These are phyloP conservation scores for Cadophora sp. DNA, from an alignment of 2,329 filamentous ascomycete genomes.

Conservation along the genomic window DNA sequence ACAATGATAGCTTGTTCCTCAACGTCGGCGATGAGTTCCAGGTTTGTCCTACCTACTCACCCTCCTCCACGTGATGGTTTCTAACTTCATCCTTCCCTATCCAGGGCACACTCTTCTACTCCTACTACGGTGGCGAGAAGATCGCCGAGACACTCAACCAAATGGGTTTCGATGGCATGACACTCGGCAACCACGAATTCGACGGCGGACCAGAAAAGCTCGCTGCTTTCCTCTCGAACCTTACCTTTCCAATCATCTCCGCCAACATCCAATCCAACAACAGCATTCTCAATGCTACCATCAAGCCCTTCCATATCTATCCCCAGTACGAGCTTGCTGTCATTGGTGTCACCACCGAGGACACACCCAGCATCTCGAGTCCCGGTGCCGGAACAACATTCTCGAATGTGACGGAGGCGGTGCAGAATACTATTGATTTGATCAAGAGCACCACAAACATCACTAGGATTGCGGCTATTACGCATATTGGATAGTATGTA, in stretches of 20 bases:
- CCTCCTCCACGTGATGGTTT: background rate
- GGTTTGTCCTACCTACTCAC: slow-evolving; percentile 8
- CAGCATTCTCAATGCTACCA: slow-evolving; percentile 63
- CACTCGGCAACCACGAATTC: slow-evolving; percentile 71
- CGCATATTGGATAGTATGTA: slow-evolving; percentile 65
- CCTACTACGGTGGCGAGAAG: slow-evolving; percentile 71
- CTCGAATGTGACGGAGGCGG: slow-evolving; percentile 60
- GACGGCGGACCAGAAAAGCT: slow-evolving; percentile 69
- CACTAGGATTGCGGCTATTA: slow-evolving; percentile 69
- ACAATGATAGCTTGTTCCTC: slow-evolving; percentile 67
- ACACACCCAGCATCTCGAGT: slow-evolving; percentile 63
- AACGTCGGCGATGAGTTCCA: slow-evolving; percentile 72
- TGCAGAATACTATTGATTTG: slow-evolving; percentile 67
- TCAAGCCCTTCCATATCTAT: slow-evolving; percentile 71
- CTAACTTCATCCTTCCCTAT: background rate
- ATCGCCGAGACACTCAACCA: slow-evolving; percentile 71
- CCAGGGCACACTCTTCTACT: slow-evolving; percentile 72
- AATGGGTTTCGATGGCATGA: slow-evolving; percentile 72
- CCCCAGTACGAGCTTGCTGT: slow-evolving; percentile 65
- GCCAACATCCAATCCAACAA: slow-evolving; percentile 69
- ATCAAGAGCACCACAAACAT: slow-evolving; percentile 68
- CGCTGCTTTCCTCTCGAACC: slow-evolving; percentile 65
- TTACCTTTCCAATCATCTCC: slow-evolving; percentile 69
- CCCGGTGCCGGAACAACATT: slow-evolving; percentile 65
- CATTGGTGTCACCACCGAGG: slow-evolving; percentile 68